phyloP scores from a whole-genome alignment of 2,329 filamentous ascomycete species.

The Neonectria neomacrospora region DNA sequence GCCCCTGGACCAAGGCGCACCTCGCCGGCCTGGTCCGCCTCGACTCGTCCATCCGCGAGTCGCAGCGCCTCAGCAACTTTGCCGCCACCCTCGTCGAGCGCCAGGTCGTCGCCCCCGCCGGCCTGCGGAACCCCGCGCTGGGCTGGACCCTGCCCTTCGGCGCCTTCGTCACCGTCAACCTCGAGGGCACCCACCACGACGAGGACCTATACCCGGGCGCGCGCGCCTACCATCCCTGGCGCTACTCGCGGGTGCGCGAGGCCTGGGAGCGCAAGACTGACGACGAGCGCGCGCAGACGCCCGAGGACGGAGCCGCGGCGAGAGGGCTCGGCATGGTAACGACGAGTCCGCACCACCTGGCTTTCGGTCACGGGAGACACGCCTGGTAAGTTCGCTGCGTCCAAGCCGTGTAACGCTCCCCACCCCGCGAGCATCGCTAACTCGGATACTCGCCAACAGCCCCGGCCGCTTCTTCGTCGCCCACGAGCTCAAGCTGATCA shows the following conservation, averaged over 20 bases:
- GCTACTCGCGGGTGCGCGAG: slow-evolving; percentile 58
- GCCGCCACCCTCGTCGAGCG: slow-evolving; percentile 58
- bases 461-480: slow-evolving; percentile 67
- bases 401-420: neutral
- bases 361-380: slow-evolving; percentile 68
- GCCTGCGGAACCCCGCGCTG: slow-evolving; percentile 52
- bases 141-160: slow-evolving; percentile 54
- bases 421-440: neutral
- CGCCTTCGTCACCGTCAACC: slow-evolving; percentile 55
- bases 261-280: slow-evolving; percentile 46
- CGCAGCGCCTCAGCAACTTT: slow-evolving; percentile 61
- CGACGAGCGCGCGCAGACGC: slow-evolving; percentile 45
- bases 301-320: slow-evolving; percentile 48
- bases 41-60: slow-evolving; percentile 65
- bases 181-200: slow-evolving; percentile 60
- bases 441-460: slow-evolving; percentile 39
- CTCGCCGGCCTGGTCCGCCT: slow-evolving; percentile 57
- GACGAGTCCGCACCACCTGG: slow-evolving; percentile 61
- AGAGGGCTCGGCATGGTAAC: slow-evolving; percentile 62
- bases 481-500: slow-evolving; percentile 65
- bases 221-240: slow-evolving; percentile 59
- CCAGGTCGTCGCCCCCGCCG: slow-evolving; percentile 57
- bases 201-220: slow-evolving; percentile 56
- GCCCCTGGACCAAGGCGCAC: slow-evolving; percentile 58
- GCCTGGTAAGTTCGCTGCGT: slow-evolving; percentile 51